These are phyloP conservation scores for Kwoniella dendrophila DNA, from an alignment of 768 basidiomycete species.

Conservation along the genomic window DNA sequence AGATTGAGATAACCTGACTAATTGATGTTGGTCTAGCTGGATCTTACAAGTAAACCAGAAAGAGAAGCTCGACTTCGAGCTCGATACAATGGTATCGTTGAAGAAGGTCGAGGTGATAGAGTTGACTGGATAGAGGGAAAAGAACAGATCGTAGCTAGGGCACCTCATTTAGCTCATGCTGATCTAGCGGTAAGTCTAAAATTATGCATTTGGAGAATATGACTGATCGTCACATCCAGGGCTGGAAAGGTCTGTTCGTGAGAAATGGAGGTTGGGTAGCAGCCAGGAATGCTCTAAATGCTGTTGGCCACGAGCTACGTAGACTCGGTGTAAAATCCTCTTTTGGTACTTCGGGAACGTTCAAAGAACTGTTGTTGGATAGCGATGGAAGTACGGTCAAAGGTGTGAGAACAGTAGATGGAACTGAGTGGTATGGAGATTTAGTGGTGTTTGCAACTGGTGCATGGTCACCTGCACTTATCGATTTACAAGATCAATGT, in stretches of 20 bases:
- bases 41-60: conserved; percentile 26
- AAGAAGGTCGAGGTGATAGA: conserved; percentile 21
- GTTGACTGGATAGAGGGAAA: conserved; percentile 41
- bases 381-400: conserved; percentile 33
- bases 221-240: conserved; percentile 8
- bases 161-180: conserved; percentile 31
- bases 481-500: conserved; percentile 54
- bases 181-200: conserved; percentile 27
- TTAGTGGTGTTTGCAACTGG: conserved; percentile 52
- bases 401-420: conserved; percentile 47
- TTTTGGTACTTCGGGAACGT: conserved; percentile 47
- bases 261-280: conserved; percentile 51
- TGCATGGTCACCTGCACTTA: conserved; percentile 50
- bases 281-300: conserved; percentile 48
- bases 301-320: conserved; percentile 39
- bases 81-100: conserved; percentile 26
- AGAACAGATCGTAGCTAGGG: conserved; percentile 32
- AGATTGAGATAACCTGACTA: no score
- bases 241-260: conserved; percentile 50
- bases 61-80: conserved; percentile 16
- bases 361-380: conserved; percentile 35
- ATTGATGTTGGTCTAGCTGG: conserved; percentile 24
- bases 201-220: background rate
- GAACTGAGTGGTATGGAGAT: conserved; percentile 42
- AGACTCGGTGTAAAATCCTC: conserved; percentile 40